Base-by-base conservation (phyloP, 1,284 basidiomycete species). In the Rugosomyces carneus region DNA sequence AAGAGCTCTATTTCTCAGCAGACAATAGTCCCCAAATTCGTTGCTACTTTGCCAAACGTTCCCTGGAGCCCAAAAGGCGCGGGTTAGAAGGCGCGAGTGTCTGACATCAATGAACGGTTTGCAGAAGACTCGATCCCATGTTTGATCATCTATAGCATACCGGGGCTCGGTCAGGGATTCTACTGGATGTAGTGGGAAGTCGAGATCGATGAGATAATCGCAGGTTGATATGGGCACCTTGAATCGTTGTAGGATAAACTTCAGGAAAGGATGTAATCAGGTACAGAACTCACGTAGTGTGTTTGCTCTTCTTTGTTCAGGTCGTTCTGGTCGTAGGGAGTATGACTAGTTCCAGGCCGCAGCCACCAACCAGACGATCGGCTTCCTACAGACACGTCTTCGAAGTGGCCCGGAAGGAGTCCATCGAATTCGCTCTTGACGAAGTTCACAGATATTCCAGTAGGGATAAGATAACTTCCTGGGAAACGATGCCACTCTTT, bases 401-500 rank as follows among this genome's bases (percentile, higher is more conserved):
- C 64, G 63, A 93, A 95, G 61, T 89, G 88, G 34, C 85, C 80
- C 3, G 96, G 96, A 52, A 99, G 71, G 61, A 93, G 80, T 11
- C 93, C 95, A 48, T 84, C 75, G 57, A 97, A 96, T 45, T 86
- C 90, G 64, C 86, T 92, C 70, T 90, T 85, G 61, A 98, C 71
- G 68, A 93, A 98, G 51, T 87, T 76, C 11, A 95, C 83, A 38
- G 82, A 76, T 46, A 97, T 71, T 13, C 81, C 86, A 45, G 86
- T 78, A 1, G 95, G 93, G 15, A 98, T 76, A 40, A 95, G 77
- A 66, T 89, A 98, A 61, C 89, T 86, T 1, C 89, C 80, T 0
- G 94, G 92, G 73, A 94, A 99, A 11, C 95, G 78, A 61, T 98
- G 75, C 96, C 96, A 99, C 66, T 99, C 95, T 60, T 94, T 91